Conservation (phyloP, 345 rosid genomes). For the Iberis pinnata region DNA sequence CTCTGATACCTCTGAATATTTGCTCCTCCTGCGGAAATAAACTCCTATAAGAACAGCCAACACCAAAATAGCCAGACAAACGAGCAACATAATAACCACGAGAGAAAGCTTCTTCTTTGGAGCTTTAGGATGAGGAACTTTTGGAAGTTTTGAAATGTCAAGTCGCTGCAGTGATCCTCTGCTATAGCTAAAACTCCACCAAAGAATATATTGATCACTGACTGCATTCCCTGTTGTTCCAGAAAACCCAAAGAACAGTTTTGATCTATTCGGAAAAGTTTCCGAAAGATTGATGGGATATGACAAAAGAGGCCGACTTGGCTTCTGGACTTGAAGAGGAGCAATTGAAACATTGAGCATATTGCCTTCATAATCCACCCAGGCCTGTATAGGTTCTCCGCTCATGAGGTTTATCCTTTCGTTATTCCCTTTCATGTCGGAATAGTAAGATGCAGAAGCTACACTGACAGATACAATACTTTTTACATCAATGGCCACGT, state of each 20-base stretch:
- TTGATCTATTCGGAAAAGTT: constrained; percentile 26
- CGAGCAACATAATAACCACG: constrained; percentile 17
- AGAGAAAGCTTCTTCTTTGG: constrained; percentile 6
- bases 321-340: constrained; percentile 31
- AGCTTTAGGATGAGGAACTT: constrained; percentile 33
- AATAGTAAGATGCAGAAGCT: constrained; percentile 37
- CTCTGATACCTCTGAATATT: constrained; percentile 48
- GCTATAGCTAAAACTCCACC: constrained; percentile 56
- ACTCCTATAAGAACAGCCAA: constrained; percentile 21
- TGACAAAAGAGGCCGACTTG: constrained; percentile 45
- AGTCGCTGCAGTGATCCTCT: constrained; percentile 36
- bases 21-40: constrained; percentile 33
- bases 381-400: constrained; percentile 42
- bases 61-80: constrained; percentile 15
- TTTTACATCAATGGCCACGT: constrained; percentile 56
- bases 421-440: constrained; percentile 7
- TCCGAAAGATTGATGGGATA: constrained; percentile 36
- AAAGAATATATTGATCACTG: constrained; percentile 42
- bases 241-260: constrained; percentile 53
- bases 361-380: constrained; percentile 55
- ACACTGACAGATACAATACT: constrained; percentile 33
- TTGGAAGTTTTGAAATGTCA: constrained; percentile 42
- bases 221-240: constrained; percentile 40
- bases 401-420: constrained; percentile 33
- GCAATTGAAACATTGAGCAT: constrained; percentile 44